Conservation (phyloP, 176 grass and related monocot species). For the Poa annua region DNA sequence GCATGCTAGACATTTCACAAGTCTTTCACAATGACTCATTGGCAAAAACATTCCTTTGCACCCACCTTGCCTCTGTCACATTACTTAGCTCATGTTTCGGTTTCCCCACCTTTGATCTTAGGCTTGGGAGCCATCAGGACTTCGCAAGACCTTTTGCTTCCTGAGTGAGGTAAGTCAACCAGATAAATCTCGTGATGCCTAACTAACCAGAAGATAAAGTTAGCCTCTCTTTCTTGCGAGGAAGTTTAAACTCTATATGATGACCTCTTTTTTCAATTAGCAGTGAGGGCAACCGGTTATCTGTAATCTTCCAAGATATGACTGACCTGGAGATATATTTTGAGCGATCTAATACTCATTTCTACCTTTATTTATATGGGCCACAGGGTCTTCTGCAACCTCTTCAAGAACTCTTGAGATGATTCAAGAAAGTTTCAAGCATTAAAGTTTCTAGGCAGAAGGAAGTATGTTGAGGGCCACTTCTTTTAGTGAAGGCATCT, state of each 20-base stretch:
- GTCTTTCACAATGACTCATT: not conserved
- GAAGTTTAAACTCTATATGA: not conserved
- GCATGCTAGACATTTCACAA: not conserved
- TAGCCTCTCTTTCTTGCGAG: not conserved
- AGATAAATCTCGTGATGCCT: not conserved
- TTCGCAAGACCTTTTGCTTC: not conserved
- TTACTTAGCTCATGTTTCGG: not conserved
- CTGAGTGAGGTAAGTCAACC: not conserved
- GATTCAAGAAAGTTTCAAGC: not conserved
- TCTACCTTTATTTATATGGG: not conserved
- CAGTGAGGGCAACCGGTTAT: not conserved
- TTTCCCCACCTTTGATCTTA: not conserved
- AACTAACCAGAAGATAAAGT: not conserved
- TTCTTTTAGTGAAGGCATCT: constrained; percentile 94
- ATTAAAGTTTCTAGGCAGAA: constrained; percentile 49
- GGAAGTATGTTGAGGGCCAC: constrained; percentile 92
- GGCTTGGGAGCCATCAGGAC: constrained; percentile 20
- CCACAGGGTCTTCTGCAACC: not conserved
- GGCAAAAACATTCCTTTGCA: not conserved
- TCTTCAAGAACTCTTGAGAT: not conserved
- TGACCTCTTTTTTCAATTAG: not conserved
- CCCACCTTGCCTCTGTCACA: not conserved
- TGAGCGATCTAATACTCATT: not conserved
- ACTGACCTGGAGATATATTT: not conserved
- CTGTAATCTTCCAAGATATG: not conserved